Evolutionary conservation across 495 filamentous ascomycete species (phyloP).

Genomic region (Lophium mytilinum): DNA sequence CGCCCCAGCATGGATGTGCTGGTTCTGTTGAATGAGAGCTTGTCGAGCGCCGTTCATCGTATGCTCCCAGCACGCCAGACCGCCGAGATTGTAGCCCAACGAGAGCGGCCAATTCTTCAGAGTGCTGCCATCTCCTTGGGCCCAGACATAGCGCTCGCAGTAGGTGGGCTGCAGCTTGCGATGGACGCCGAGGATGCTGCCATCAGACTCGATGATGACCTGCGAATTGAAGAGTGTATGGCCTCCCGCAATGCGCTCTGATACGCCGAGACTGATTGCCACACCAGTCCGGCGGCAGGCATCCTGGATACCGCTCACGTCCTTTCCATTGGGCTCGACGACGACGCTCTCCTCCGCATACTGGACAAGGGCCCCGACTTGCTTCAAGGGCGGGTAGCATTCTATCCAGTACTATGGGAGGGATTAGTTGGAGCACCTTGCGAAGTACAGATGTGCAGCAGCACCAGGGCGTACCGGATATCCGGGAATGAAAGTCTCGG

Average conservation of each 20-base stretch:
- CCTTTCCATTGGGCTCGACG: constrained; percentile 23
- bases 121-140: constrained; percentile 37
- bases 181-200: constrained; percentile 39
- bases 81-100: constrained; percentile 35
- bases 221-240: constrained; percentile 40
- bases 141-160: constrained; percentile 41
- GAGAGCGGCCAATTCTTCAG: constrained; percentile 19
- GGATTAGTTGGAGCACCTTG: not conserved
- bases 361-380: constrained; percentile 15
- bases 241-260: constrained; percentile 34
- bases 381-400: constrained; percentile 19
- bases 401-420: constrained; percentile 16
- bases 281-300: constrained; percentile 29
- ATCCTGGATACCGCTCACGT: constrained; percentile 31
- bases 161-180: constrained; percentile 45
- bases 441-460: not conserved
- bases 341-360: constrained; percentile 34
- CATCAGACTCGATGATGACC: constrained; percentile 35
- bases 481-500: constrained; percentile 18
- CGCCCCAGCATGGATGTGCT: constrained; percentile 37
- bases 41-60: constrained; percentile 41
- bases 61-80: constrained; percentile 44
- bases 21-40: constrained; percentile 34
- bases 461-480: constrained; percentile 20
- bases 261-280: constrained; percentile 33